Conservation (phyloP, 2,329 filamentous ascomycete genomes). For the Fusarium armeniacum region DNA sequence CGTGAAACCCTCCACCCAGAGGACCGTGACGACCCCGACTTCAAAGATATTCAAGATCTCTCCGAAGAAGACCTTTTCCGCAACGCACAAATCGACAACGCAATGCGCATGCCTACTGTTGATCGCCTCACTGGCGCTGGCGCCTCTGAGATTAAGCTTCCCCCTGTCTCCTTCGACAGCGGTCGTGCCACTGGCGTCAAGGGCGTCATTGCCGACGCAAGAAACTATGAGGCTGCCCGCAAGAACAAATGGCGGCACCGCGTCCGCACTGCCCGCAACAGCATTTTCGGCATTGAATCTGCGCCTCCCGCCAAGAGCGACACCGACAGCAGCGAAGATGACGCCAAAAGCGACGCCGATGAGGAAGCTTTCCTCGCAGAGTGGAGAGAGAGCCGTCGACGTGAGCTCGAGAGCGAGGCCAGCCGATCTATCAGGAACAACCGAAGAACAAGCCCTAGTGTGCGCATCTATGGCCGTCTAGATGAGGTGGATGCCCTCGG, state of each 20-base stretch:
- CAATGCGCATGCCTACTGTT: constrained; percentile 73
- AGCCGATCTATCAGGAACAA: constrained; percentile 70
- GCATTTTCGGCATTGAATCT: constrained; percentile 65
- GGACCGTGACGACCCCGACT: constrained; percentile 65
- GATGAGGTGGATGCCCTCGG: constrained; percentile 89
- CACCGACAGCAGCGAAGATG: constrained; percentile 63
- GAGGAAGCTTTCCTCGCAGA: constrained; percentile 86
- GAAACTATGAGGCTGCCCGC: constrained; percentile 79
- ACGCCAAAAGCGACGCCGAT: constrained; percentile 67
- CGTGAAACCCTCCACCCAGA: constrained; percentile 68
- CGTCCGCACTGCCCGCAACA: constrained; percentile 66
- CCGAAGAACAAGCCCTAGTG: constrained; percentile 80
- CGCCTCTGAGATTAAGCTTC: constrained; percentile 69
- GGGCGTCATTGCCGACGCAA: constrained; percentile 87
- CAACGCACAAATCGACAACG: constrained; percentile 70
- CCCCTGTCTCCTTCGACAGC: constrained; percentile 73
- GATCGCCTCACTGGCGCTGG: constrained; percentile 57
- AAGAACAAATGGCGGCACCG: constrained; percentile 68
- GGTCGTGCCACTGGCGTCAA: constrained; percentile 85
- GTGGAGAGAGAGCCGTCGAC: constrained; percentile 86
- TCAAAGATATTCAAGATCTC: constrained; percentile 65
- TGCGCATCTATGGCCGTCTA: constrained; percentile 82
- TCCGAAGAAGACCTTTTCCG: constrained; percentile 70
- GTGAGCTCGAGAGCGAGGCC: constrained; percentile 78
- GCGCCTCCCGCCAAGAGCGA: constrained; percentile 54